phyloP scores from a whole-genome alignment of 2,329 filamentous ascomycete species.

The Xylariaceae sp. region DNA sequence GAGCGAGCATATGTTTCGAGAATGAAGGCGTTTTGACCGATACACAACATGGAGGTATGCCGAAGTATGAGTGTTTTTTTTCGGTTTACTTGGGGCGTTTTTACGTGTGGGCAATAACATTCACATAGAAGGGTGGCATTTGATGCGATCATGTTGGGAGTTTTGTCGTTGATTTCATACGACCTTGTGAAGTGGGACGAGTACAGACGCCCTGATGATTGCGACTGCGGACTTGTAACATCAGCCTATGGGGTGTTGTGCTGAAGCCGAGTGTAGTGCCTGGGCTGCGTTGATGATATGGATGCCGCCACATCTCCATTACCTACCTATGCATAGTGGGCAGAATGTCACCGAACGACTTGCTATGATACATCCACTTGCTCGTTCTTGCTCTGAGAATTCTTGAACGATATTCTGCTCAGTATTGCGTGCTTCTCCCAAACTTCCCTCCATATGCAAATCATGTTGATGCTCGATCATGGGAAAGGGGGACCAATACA shows the following conservation, averaged over 20 bases:
- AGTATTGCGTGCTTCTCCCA: too few species aligned
- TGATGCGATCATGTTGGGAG: slow-evolving; percentile 15
- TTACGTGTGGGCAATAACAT: slow-evolving; percentile 7
- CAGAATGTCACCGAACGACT: background rate
- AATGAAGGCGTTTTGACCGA: slow-evolving; percentile 25
- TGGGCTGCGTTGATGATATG: background rate
- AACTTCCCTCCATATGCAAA: too few species aligned
- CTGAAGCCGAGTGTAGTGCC: background rate
- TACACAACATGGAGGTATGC: slow-evolving; percentile 7
- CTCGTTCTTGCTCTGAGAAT: too few species aligned
- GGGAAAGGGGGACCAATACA: too few species aligned
- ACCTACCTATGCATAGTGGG: background rate
- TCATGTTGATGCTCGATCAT: too few species aligned
- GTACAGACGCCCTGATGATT: background rate
- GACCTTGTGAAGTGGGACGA: slow-evolving; percentile 7
- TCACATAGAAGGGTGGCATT: slow-evolving; percentile 18
- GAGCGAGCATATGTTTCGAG: slow-evolving; percentile 8
- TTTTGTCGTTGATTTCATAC: slow-evolving; percentile 10
- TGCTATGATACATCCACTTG: background rate
- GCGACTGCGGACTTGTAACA: slow-evolving; percentile 1
- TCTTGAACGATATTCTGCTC: too few species aligned
- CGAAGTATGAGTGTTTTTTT: slow-evolving; percentile 1
- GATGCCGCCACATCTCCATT: background rate
- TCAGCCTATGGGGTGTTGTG: background rate
- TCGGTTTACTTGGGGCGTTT: slow-evolving; percentile 6